Conservation (phyloP, 257 asterid genomes). For the Fraxinus pennsylvanica region DNA sequence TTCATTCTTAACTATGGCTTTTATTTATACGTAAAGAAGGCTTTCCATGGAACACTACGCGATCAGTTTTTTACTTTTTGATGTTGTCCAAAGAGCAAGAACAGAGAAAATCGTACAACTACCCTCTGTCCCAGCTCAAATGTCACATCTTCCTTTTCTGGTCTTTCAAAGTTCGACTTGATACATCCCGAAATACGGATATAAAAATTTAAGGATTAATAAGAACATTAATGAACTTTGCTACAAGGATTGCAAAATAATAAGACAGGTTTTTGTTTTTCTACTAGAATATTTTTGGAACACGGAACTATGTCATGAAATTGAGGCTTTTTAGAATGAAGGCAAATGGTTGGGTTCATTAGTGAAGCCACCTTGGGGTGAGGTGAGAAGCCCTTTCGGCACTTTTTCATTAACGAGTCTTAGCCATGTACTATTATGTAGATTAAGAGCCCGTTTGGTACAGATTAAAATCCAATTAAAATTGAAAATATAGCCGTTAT, state of each 20-base stretch:
- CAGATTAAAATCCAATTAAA: too few relatives aligned
- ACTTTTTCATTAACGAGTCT: not conserved
- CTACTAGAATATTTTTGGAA: not conserved
- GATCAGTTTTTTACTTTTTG: not conserved
- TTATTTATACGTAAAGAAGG: not conserved
- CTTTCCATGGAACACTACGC: not conserved
- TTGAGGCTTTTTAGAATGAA: not conserved
- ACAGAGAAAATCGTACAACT: not conserved
- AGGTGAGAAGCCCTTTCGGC: not conserved
- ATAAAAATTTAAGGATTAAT: not conserved
- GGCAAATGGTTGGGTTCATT: not conserved
- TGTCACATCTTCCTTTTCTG: not conserved
- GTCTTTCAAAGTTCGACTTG: not conserved
- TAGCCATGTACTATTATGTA: not conserved
- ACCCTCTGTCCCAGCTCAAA: not conserved
- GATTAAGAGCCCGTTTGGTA: too few relatives aligned
- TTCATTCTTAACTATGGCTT: not conserved
- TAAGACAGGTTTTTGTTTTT: not conserved
- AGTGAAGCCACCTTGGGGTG: not conserved
- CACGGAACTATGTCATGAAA: not conserved
- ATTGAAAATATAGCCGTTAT: too few relatives aligned
- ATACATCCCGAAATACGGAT: not conserved
- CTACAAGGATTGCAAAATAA: not conserved
- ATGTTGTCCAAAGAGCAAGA: not conserved
- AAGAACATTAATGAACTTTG: not conserved